Base-by-base conservation (phyloP, 148 eudicot genomes). In the Rhododendron williamsianum region DNA sequence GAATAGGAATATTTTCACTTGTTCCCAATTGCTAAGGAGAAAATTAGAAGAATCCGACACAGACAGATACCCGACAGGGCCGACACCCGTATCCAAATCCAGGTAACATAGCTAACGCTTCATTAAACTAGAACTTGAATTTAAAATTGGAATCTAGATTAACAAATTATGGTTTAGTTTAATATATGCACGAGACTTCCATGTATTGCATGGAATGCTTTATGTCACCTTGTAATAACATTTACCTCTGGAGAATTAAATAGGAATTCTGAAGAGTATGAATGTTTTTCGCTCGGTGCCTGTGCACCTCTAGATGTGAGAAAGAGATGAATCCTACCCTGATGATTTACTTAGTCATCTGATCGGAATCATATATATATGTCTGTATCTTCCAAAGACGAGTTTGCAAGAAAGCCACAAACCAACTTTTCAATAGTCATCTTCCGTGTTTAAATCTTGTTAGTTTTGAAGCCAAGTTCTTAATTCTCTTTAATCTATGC, bases 401-500 rank as follows among this genome's bases (percentile, higher is more conserved):
- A 81, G 12, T 79, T 79, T 79, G 60, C 2, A 3, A 54, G 43
- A 30, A 51, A 38, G 41, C 41, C 41, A 38, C 41, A 38, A 38
- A 38, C 5, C 41, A 38, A 38, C 49, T 25, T 69, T 12, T 30
- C 80, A 48, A 49, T 71, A 16, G 4, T 72, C 4, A 30, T 72
- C 3, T 48, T 83, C 13, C 21, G 35, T 45, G 7, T 78, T 78
- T 1, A 4, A 49, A 6, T 38, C 33, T 36, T 74, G 23, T 76
- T 63, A 63, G 49, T 38, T n/a, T 23, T 21, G 43, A 23, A 38
- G 43, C 43, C 30, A 10, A 21, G 46, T 73, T 16, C 21, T 80
- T 35, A 79, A 38, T 11, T 6, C 48, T 85, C 49, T 69, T 35
- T 81, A 9, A 49, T 88, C 18, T 69, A 63, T 87, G 80, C 87